These are phyloP conservation scores for Umbilicus rupestris DNA, from an alignment of 164 flowering plant species.

Conservation along the genomic window DNA sequence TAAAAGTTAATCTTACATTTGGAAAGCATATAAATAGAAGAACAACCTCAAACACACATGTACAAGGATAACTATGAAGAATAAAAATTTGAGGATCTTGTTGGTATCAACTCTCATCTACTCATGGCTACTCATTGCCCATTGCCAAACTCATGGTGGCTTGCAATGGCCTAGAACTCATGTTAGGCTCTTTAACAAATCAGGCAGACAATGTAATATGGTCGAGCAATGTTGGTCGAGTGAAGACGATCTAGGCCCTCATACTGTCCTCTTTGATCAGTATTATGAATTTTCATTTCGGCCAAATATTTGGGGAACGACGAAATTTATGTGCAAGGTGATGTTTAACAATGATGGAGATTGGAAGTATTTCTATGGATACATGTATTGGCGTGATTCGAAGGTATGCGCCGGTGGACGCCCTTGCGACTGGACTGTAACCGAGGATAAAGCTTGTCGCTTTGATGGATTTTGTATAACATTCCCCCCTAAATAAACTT, in stretches of 20 bases:
- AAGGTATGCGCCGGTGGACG: background rate
- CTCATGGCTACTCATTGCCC: background rate
- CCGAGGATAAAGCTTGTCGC: background rate
- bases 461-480: background rate
- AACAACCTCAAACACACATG: background rate
- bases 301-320: background rate
- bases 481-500: background rate
- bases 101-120: background rate
- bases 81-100: background rate
- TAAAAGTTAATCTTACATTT: background rate
- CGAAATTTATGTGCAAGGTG: background rate
- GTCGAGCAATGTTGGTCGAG: background rate
- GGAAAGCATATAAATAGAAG: background rate
- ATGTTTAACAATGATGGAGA: background rate
- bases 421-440: background rate
- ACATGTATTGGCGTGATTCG: background rate
- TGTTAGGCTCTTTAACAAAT: background rate
- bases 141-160: background rate
- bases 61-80: background rate
- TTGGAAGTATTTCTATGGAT: background rate
- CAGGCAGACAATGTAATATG: background rate
- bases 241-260: background rate
- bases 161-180: background rate
- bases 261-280: background rate
- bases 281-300: slow-evolving; percentile 1